Percentiles rank a stretch among this genome's conserved stretches.
Evolutionary conservation across 768 basidiomycete genomes (phyloP).

Genomic region (Antrodiella citrinella): DNA sequence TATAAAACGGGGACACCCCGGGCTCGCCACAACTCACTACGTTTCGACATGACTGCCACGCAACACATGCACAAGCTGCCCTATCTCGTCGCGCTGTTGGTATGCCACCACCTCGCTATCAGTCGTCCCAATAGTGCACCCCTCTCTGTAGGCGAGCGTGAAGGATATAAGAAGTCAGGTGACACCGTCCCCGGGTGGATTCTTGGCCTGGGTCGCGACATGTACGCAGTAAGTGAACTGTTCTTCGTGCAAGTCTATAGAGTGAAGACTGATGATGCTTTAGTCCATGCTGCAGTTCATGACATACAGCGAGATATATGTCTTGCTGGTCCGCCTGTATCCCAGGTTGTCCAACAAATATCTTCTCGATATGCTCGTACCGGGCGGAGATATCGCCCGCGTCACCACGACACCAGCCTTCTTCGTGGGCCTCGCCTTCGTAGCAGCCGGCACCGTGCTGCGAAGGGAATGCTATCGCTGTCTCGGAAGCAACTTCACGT

Average conservation of each 20-base stretch:
- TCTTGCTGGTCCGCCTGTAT: neutral
- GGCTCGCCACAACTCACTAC: no score
- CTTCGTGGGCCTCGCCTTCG: neutral
- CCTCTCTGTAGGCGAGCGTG: neutral
- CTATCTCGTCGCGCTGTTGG: neutral
- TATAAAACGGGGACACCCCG: no score
- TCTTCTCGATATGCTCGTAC: neutral
- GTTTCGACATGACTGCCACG: neutral
- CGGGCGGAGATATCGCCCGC: neutral
- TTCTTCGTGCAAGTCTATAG: no score
- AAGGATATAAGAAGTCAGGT: neutral
- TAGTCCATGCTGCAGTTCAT: neutral
- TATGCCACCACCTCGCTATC: neutral
- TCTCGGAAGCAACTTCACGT: constrained; percentile 7
- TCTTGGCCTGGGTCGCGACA: neutral
- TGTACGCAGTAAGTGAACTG: no score
- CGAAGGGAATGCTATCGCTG: constrained; percentile 2
- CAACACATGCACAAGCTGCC: neutral
- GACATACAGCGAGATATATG: neutral
- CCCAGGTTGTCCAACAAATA: neutral
- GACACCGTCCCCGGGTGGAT: neutral
- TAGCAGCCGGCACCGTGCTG: neutral
- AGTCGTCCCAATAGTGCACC: neutral
- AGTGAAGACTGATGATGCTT: no score
- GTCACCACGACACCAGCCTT: neutral